Percentiles rank a stretch among this genome's conserved stretches.
Evolutionary conservation across 2,329 filamentous ascomycete species (phyloP).

Genomic region (Allantophomopsis cytisporea): DNA sequence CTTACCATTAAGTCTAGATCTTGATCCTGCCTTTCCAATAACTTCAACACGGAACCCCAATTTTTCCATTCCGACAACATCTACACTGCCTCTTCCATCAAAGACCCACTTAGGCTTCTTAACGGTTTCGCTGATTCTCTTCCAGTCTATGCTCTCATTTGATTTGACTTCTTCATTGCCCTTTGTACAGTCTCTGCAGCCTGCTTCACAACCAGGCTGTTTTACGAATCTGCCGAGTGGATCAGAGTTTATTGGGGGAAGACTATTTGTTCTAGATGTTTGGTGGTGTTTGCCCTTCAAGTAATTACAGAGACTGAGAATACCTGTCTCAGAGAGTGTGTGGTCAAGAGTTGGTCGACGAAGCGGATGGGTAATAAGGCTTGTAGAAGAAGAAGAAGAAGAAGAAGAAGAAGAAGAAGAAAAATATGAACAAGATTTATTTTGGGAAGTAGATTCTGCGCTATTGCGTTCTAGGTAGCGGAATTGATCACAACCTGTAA

Average conservation of each 20-base stretch:
- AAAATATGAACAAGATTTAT: slow-evolving; percentile 13
- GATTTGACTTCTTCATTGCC: slow-evolving; percentile 13
- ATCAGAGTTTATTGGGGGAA: too few species aligned
- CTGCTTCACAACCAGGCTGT: slow-evolving; percentile 13
- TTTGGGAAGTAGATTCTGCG: too few species aligned
- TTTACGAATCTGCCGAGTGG: slow-evolving; percentile 11
- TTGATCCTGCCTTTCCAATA: slow-evolving; percentile 6
- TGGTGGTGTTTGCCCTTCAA: slow-evolving; percentile 2
- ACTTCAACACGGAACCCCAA: slow-evolving; percentile 17
- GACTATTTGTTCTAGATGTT: slow-evolving; percentile 2
- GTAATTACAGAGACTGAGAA: slow-evolving; percentile 4
- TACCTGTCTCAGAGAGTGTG: slow-evolving; percentile 10
- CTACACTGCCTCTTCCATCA: slow-evolving; percentile 25
- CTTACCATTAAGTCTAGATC: too few species aligned
- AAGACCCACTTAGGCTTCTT: slow-evolving; percentile 33
- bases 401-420: not conserved
- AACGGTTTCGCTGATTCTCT: slow-evolving; percentile 27
- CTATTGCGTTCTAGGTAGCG: slow-evolving; percentile 6
- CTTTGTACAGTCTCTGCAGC: slow-evolving; percentile 14
- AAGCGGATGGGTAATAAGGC: too few species aligned
- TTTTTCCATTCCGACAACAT: slow-evolving; percentile 12
- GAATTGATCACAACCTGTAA: slow-evolving; percentile 40
- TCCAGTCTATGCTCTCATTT: slow-evolving; percentile 26
- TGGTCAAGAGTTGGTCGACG: not conserved
- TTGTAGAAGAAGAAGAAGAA: not conserved